Evolutionary conservation across 2,329 filamentous ascomycete species (phyloP), one percentile per base, ranked within the genome.

Genomic region (Beauveria caledonica): DNA sequence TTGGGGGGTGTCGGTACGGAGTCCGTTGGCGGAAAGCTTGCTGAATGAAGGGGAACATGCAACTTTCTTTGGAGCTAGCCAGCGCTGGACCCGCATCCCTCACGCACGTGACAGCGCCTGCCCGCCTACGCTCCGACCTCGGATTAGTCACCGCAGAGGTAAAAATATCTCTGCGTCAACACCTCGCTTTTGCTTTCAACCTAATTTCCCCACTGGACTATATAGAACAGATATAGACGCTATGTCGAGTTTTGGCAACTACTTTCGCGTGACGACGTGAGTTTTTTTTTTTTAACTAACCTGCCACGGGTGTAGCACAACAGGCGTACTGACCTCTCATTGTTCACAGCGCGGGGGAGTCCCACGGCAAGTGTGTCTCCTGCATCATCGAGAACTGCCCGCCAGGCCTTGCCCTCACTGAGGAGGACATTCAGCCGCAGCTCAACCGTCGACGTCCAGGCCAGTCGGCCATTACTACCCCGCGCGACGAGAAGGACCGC

Each of bases 311-410:
- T 49, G 44, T 27, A 40, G 23, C 19, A 53, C 17, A 54, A 21
- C 49, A 53, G 17, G 17, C 40, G 33, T 60, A 23, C 58, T 40
- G 27, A 57, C 36, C 50, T 33, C 52, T 63, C 57, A 63, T 42
- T 61, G 52, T 40, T 49, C 57, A 60, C 65, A 78, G 78, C 68
- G 78, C 77, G 65, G 78, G 79, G 70, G 78, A 81, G 71, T 95
- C 90, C 61, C 93, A 97, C 78, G 95, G 93, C 79, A 88, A 87
- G 69, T 93, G 89, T 36, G 92, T 97, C 69, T 92, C 92, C 71
- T 95, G 90, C 78, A 97, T 97, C 69, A 87, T 97, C 75, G 93
- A 97, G 73, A 92, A 92, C 68, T 89, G 86, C 70, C 94, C 93
- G 40, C 92, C 94, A 15, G 90, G 90, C 68, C 87, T 97, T 81